Conservation (phyloP, 352 stramenopile species). For the Thalassiosira allenii region DNA sequence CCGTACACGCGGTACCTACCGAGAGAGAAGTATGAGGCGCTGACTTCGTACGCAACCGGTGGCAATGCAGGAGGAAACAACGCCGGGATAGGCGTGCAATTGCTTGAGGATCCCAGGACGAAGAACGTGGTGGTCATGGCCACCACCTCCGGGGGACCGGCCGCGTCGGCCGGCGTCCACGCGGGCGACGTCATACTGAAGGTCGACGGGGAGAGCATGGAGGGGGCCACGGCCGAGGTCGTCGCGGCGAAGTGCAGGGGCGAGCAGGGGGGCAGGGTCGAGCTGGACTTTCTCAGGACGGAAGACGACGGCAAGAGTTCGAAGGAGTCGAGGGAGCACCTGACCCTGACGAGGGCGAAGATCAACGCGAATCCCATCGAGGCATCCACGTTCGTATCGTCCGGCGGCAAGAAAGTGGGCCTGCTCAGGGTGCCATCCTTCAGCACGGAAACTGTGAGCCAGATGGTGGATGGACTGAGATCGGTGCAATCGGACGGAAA, state of each 20-base stretch:
- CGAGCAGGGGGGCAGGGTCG: slow-evolving; percentile 41
- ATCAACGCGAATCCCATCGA: slow-evolving; percentile 41
- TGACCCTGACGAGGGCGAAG: slow-evolving; percentile 39
- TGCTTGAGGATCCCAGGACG: slow-evolving; percentile 48
- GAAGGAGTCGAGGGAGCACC: slow-evolving; percentile 16
- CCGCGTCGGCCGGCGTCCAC: slow-evolving; percentile 44
- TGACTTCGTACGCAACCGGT: slow-evolving; percentile 60
- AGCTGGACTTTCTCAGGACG: slow-evolving; percentile 37
- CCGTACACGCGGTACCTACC: slow-evolving; percentile 73
- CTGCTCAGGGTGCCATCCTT: slow-evolving; percentile 67
- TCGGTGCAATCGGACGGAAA: slow-evolving; percentile 8
- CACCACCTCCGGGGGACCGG: slow-evolving; percentile 42
- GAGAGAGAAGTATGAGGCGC: slow-evolving; percentile 61
- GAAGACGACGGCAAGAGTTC: slow-evolving; percentile 22
- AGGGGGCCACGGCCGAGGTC: slow-evolving; percentile 46
- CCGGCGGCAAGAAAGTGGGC: slow-evolving; percentile 47
- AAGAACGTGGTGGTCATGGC: slow-evolving; percentile 58
- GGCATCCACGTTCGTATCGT: slow-evolving; percentile 35
- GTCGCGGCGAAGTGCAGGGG: slow-evolving; percentile 66
- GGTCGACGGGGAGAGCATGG: slow-evolving; percentile 60
- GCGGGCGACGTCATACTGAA: slow-evolving; percentile 55
- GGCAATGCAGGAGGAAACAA: background rate
- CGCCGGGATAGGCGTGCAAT: slow-evolving; percentile 65
- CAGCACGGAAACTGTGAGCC: slow-evolving; percentile 52
- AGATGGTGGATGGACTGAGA: slow-evolving; percentile 56